Base-by-base conservation (phyloP, 2,329 filamentous ascomycete genomes). In the Penicillium sp. region DNA sequence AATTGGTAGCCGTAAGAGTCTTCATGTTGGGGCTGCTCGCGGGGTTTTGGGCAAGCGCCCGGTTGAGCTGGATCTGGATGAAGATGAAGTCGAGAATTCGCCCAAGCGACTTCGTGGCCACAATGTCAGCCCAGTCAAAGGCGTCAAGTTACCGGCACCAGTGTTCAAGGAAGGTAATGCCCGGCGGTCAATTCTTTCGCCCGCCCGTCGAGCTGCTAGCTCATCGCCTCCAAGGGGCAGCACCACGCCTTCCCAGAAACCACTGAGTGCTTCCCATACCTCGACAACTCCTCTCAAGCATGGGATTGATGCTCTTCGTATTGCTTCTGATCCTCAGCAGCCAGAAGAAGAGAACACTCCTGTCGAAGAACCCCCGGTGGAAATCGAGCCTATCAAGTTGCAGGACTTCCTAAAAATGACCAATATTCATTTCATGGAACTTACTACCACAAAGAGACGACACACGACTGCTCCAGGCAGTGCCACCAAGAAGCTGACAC, bases 361-460 rank as follows among this genome's bases (percentile, higher is more conserved):
- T 3, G 67, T 71, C 26, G 73, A 81, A 55, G 76, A 79, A n/a
- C 61, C 67, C 7, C 76, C 80, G 31, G 63, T 77, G 30, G 75
- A 80, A 43, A 71, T 77, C 6, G 81, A 84, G n/a, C 79, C 81
- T 22, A 91, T 96, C 51, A 88, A 92, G 43, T 80, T 99, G 3
- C 91, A 96, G 64, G 89, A 96, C 50, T 99, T 99, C 75, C 78
- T 99, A 42, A 90, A 95, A 60, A 87, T 96, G 85, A 97, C 93
- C 2, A 95, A 90, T 56, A 96, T 99, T 67, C 90, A 92, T 51
- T 99, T 99, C 76, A 97, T 99, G 89, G 94, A 99, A 70, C 80
- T 99, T 47, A 96, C 88, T n/a, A 96, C 93, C 0, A 97, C 92
- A 1, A 97, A 97, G 72, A 83, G 93, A 62, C 84, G 94, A 53